These are phyloP conservation scores for Microdochium trichocladiopsis DNA, from an alignment of 2,329 filamentous ascomycete genomes.

Conservation along the genomic window DNA sequence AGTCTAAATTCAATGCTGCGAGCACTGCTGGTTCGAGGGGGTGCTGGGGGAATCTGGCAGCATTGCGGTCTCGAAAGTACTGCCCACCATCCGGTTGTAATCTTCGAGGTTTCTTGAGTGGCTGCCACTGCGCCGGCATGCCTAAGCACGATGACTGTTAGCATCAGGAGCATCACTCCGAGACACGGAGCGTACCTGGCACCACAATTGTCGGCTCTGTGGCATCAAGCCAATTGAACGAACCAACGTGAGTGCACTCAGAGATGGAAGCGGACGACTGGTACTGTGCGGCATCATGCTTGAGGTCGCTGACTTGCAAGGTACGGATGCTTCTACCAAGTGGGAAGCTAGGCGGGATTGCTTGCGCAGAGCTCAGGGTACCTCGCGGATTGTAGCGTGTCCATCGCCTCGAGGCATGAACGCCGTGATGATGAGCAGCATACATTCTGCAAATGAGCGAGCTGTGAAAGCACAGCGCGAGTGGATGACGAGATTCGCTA, in stretches of 20 bases:
- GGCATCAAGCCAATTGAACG: constrained; percentile 28
- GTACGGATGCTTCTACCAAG: not conserved
- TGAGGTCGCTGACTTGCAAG: not conserved
- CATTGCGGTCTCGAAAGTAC: constrained; percentile 48
- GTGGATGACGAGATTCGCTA: too few relatives aligned
- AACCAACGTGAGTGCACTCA: constrained; percentile 13
- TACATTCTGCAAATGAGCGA: too few relatives aligned
- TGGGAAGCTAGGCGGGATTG: not conserved
- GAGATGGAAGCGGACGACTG: not conserved
- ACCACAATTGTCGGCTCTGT: constrained; percentile 18
- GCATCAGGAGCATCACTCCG: not conserved
- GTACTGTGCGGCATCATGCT: not conserved
- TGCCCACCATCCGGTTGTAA: constrained; percentile 36
- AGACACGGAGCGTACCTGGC: constrained; percentile 17
- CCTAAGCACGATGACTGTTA: constrained; percentile 23
- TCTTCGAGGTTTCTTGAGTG: constrained; percentile 20
- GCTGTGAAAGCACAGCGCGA: too few relatives aligned
- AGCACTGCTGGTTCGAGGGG: constrained; percentile 42
- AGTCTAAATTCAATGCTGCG: constrained; percentile 18
- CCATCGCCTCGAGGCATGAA: not conserved
- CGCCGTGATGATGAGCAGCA: too few relatives aligned
- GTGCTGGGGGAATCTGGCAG: constrained; percentile 38
- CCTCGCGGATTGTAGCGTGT: not conserved
- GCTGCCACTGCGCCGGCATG: constrained; percentile 43
- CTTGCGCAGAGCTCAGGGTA: not conserved